Conservation (phyloP, 2,329 filamentous ascomycete species). For the Zymoseptoria tritici region DNA sequence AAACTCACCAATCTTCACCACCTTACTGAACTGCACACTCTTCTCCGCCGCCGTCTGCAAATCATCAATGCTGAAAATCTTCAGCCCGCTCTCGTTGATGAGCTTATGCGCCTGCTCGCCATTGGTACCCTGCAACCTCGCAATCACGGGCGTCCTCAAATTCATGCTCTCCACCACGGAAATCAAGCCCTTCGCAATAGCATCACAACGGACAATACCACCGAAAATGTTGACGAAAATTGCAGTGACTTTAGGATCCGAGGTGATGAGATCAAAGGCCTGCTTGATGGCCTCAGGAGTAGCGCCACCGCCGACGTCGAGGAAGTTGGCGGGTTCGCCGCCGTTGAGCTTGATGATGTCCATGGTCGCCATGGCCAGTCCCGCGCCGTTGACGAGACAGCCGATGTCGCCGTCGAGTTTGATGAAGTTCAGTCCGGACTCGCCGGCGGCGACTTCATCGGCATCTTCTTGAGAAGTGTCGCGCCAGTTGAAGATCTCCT, state of each 20-base stretch:
- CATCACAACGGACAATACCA: slow-evolving; percentile 95
- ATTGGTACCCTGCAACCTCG: slow-evolving; percentile 96
- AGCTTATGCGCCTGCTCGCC: slow-evolving; percentile 86
- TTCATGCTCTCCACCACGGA: slow-evolving; percentile 91
- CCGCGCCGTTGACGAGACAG: slow-evolving; percentile 97
- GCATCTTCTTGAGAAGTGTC: slow-evolving; percentile 93
- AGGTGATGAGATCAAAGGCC: slow-evolving; percentile 97
- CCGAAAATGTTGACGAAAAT: slow-evolving; percentile 99
- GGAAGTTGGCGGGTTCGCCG: slow-evolving; percentile 92
- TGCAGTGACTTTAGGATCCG: slow-evolving; percentile 93
- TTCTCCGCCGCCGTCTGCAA: slow-evolving; percentile 96
- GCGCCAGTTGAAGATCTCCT: slow-evolving; percentile 90
- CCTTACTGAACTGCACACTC: slow-evolving; percentile 96
- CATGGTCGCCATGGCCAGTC: slow-evolving; percentile 99
- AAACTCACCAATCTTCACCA: slow-evolving; percentile 88
- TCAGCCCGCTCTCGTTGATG: slow-evolving; percentile 94
- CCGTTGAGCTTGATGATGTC: slow-evolving; percentile 99
- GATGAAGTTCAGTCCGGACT: slow-evolving; percentile 97
- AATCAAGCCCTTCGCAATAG: slow-evolving; percentile 93
- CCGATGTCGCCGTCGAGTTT: slow-evolving; percentile 99
- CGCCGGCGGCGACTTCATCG: slow-evolving; percentile 92
- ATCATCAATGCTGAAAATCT: slow-evolving; percentile 99
- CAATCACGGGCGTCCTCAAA: slow-evolving; percentile 93
- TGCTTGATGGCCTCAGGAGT: slow-evolving; percentile 94
- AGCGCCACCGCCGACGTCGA: slow-evolving; percentile 95